Evolutionary conservation across 768 basidiomycete genomes (phyloP).

Genomic region (Collybia mongolica): DNA sequence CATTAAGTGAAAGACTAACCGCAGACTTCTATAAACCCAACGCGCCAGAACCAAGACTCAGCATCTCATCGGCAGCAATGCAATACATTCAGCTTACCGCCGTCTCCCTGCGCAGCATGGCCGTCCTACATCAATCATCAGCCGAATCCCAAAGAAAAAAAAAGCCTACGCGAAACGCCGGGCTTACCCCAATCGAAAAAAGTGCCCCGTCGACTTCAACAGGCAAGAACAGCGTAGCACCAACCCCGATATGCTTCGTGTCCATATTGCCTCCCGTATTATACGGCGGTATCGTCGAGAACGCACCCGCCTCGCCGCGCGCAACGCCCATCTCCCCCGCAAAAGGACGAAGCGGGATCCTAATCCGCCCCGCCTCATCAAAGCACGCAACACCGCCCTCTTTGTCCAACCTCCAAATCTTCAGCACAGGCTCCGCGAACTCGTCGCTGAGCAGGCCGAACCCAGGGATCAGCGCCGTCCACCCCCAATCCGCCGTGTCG

Average conservation of each 20-base stretch:
- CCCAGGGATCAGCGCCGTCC: slow-evolving; percentile 58
- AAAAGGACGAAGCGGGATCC: slow-evolving; percentile 54
- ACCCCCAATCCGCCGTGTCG: slow-evolving; percentile 57
- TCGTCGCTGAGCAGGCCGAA: slow-evolving; percentile 63
- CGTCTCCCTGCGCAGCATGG: slow-evolving; percentile 30
- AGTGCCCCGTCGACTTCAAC: slow-evolving; percentile 52
- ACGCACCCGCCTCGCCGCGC: slow-evolving; percentile 46
- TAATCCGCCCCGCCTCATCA: slow-evolving; percentile 44
- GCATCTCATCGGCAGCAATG: too few relatives aligned
- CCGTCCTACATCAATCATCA: slow-evolving; percentile 42
- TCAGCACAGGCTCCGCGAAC: slow-evolving; percentile 47
- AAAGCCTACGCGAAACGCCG: slow-evolving; percentile 20
- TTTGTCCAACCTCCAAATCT: slow-evolving; percentile 50
- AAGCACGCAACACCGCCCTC: slow-evolving; percentile 46
- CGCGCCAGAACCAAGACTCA: too few relatives aligned
- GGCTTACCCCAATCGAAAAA: slow-evolving; percentile 57
- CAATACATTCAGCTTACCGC: too few relatives aligned
- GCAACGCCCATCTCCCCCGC: slow-evolving; percentile 68
- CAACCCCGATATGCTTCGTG: slow-evolving; percentile 51
- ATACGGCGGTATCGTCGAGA: slow-evolving; percentile 64
- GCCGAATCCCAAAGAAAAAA: not conserved
- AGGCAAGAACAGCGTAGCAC: slow-evolving; percentile 55
- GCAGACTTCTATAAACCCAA: slow-evolving; percentile 47
- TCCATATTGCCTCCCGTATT: slow-evolving; percentile 62
- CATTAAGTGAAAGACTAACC: slow-evolving; percentile 31